These are phyloP conservation scores for Penicillium sp. DNA, from an alignment of 2,329 filamentous ascomycete genomes.

Conservation along the genomic window DNA sequence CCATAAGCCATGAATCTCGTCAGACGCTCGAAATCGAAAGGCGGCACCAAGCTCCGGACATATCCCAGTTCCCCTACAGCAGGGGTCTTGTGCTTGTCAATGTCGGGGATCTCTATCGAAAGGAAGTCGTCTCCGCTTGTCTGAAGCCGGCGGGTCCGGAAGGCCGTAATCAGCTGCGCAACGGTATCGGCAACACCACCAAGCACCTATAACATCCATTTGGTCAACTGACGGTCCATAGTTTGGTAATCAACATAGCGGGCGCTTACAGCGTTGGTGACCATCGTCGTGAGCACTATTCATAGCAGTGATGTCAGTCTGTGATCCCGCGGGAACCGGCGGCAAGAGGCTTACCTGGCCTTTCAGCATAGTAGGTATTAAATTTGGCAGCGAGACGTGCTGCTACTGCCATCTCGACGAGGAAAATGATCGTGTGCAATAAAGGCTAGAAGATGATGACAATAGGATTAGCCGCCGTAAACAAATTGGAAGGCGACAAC, in stretches of 20 bases:
- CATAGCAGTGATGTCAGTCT: constrained; percentile 19
- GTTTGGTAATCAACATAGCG: not conserved
- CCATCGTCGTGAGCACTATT: constrained; percentile 93
- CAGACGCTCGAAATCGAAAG: constrained; percentile 93
- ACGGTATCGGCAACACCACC: constrained; percentile 96
- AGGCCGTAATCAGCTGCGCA: constrained; percentile 85
- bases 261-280: constrained; percentile 79
- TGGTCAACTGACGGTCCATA: constrained; percentile 12
- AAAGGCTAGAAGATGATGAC: constrained; percentile 64
- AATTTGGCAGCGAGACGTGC: constrained; percentile 81
- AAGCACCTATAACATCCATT: constrained; percentile 58
- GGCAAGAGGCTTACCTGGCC: constrained; percentile 63
- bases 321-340: not conserved
- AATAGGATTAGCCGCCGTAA: constrained; percentile 14
- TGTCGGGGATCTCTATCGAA: constrained; percentile 83
- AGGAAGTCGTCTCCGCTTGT: constrained; percentile 65
- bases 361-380: constrained; percentile 89
- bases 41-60: constrained; percentile 64
- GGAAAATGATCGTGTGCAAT: constrained; percentile 77
- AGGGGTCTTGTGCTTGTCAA: constrained; percentile 75
- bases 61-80: constrained; percentile 66
- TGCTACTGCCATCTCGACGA: constrained; percentile 85
- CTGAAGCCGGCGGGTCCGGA: constrained; percentile 62
- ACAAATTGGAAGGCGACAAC: not conserved
- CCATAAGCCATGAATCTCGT: constrained; percentile 97